A percentile compares a stretch with the other conserved stretches of the same genome.
These are phyloP conservation scores for Aspergillus sp. DNA, from an alignment of 2,329 filamentous ascomycete species.

Conservation along the genomic window DNA sequence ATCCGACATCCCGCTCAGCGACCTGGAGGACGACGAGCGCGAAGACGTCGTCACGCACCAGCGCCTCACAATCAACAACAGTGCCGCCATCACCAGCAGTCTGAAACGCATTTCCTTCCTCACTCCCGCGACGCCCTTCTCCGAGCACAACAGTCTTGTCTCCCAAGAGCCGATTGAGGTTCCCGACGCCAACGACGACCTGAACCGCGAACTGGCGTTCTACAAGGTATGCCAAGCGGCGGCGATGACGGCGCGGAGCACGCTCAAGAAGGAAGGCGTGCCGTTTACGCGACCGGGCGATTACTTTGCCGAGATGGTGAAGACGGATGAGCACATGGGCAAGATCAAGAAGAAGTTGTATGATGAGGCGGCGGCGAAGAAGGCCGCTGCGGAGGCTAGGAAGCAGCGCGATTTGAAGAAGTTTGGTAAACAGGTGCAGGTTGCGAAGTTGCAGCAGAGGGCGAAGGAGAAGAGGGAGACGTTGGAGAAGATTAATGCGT, in stretches of 20 bases:
- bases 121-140: conserved; percentile 72
- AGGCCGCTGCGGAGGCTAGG: conserved; percentile 85
- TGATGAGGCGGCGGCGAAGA: conserved; percentile 88
- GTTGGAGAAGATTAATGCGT: conserved; percentile 87
- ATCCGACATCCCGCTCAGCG: conserved; percentile 85
- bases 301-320: conserved; percentile 99
- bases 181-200: conserved; percentile 83
- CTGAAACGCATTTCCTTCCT: conserved; percentile 65
- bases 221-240: conserved; percentile 86
- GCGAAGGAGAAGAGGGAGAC: conserved; percentile 90
- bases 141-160: conserved; percentile 75
- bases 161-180: conserved; percentile 70
- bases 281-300: conserved; percentile 87
- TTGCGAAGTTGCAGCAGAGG: conserved; percentile 92
- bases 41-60: conserved; percentile 88
- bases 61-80: conserved; percentile 97
- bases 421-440: conserved; percentile 97
- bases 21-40: conserved; percentile 77
- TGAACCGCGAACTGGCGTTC: conserved; percentile 89
- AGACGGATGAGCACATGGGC: conserved; percentile 97
- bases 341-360: conserved; percentile 92
- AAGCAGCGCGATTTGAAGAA: conserved; percentile 96
- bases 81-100: conserved; percentile 75
- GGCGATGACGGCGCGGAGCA: conserved; percentile 69
- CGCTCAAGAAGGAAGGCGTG: conserved; percentile 77